Conservation (phyloP, 2,329 filamentous ascomycete species). For the Pyrenochaeta sp. region DNA sequence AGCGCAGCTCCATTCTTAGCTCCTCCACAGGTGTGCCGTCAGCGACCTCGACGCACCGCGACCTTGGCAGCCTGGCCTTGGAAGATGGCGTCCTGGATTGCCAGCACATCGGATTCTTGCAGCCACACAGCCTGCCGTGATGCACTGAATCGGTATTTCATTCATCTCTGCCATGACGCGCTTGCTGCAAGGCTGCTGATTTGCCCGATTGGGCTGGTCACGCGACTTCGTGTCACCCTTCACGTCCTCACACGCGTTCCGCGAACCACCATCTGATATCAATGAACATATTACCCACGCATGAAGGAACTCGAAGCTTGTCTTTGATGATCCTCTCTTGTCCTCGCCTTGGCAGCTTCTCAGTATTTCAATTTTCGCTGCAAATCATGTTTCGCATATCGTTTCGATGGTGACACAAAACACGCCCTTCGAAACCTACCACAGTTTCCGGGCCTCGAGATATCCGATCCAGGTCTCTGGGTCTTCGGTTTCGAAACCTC, state of each 20-base stretch:
- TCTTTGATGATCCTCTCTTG: background rate
- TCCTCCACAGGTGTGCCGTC: conserved; percentile 18
- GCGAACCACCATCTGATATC: too few relatives aligned
- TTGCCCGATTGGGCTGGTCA: conserved; percentile 14
- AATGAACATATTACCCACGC: background rate
- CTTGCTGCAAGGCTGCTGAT: conserved; percentile 2
- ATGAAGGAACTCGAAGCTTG: background rate
- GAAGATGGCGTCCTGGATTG: conserved; percentile 15
- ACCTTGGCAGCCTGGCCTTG: conserved; percentile 19
- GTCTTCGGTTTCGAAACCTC: conserved; percentile 31
- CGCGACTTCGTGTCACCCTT: conserved; percentile 20
- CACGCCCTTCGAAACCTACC: conserved; percentile 10
- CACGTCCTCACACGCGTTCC: too few relatives aligned
- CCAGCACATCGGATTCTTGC: conserved; percentile 18
- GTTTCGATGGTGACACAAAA: conserved; percentile 15
- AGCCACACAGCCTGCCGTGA: conserved; percentile 1
- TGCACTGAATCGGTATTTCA: background rate
- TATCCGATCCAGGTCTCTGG: conserved; percentile 10
- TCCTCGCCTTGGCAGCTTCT: conserved; percentile 1
- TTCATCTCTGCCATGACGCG: background rate
- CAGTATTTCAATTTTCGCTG: conserved; percentile 6
- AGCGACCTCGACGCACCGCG: conserved; percentile 19
- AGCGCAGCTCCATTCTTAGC: conserved; percentile 19
- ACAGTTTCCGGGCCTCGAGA: background rate
- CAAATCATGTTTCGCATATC: conserved; percentile 10